phyloP scores from a whole-genome alignment of 257 asterid genomes.

The Asclepias syriaca region DNA sequence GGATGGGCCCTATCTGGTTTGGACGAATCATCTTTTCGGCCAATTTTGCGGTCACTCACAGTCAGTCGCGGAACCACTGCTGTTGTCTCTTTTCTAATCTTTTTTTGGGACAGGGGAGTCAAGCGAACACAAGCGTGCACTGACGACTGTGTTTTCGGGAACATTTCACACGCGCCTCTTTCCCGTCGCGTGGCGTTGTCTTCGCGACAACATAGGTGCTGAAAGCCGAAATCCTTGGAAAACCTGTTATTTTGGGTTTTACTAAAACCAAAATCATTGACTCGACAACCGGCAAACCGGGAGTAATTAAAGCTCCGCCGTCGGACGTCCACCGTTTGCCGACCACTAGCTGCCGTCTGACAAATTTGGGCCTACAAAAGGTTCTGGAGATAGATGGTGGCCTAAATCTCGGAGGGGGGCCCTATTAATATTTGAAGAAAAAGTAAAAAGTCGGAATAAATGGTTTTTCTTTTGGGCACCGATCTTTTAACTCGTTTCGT shows the following conservation, averaged over 20 bases:
- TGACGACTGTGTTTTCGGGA: slow-evolving; percentile 2
- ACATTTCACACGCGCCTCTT: slow-evolving; percentile 13
- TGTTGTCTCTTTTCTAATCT: slow-evolving; percentile 5
- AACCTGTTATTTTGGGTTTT: not conserved
- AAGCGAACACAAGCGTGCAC: slow-evolving; percentile 19
- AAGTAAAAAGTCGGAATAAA: not conserved
- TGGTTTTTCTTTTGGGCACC: not conserved
- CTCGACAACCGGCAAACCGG: not conserved
- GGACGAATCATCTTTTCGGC: not conserved
- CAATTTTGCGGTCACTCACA: slow-evolving; percentile 9
- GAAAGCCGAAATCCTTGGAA: slow-evolving; percentile 6
- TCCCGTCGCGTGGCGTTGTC: not conserved
- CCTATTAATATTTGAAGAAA: not conserved
- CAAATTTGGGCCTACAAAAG: not conserved
- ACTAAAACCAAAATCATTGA: not conserved
- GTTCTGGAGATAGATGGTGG: not conserved
- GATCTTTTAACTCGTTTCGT: not conserved
- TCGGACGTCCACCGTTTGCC: not conserved
- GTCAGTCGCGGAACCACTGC: slow-evolving; percentile 13
- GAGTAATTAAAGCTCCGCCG: not conserved
- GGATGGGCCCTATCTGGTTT: not conserved
- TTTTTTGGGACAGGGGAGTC: slow-evolving; percentile 12
- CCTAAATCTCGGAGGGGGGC: not conserved
- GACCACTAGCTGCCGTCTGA: not conserved
- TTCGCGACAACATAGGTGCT: not conserved